phyloP scores from a whole-genome alignment of 257 asterid species.

The Haberlea rhodopensis region DNA sequence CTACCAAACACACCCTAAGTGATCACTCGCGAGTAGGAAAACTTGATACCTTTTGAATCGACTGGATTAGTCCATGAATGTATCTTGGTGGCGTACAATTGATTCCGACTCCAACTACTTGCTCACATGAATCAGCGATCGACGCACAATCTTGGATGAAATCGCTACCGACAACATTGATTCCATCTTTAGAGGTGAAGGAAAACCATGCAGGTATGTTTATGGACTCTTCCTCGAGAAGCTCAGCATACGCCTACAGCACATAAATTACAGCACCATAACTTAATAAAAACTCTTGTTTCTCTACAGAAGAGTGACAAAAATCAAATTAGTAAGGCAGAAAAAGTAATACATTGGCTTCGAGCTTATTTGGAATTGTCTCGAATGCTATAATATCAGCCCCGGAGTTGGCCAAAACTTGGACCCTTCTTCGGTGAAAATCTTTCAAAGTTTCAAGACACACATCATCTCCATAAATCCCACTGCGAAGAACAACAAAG shows the following conservation, averaged over 20 bases:
- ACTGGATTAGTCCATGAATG: slow-evolving; percentile 59
- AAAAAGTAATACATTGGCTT: slow-evolving; percentile 56
- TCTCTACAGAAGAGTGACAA: neutral
- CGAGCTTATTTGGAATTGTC: slow-evolving; percentile 78
- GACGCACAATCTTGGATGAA: slow-evolving; percentile 56
- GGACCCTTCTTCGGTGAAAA: slow-evolving; percentile 80
- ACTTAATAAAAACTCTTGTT: neutral
- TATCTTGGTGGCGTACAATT: slow-evolving; percentile 84
- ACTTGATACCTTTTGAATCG: slow-evolving; percentile 43
- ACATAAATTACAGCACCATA: neutral
- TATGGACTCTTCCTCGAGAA: slow-evolving; percentile 59
- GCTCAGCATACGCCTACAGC: slow-evolving; percentile 65
- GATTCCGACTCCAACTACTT: slow-evolving; percentile 62
- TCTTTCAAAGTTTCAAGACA: slow-evolving; percentile 54
- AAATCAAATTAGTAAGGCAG: neutral
- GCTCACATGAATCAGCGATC: slow-evolving; percentile 54
- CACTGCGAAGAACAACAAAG: slow-evolving; percentile 37
- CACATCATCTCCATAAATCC: slow-evolving; percentile 59
- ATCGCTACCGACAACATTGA: slow-evolving; percentile 61
- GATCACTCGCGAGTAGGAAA: neutral
- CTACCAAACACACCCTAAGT: no score
- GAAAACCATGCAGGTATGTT: slow-evolving; percentile 73
- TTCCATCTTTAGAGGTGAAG: slow-evolving; percentile 63
- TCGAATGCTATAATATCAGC: slow-evolving; percentile 84
- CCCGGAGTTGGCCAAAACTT: slow-evolving; percentile 71